Conservation (phyloP, 441 rosid species). For the Erodium texanum region DNA sequence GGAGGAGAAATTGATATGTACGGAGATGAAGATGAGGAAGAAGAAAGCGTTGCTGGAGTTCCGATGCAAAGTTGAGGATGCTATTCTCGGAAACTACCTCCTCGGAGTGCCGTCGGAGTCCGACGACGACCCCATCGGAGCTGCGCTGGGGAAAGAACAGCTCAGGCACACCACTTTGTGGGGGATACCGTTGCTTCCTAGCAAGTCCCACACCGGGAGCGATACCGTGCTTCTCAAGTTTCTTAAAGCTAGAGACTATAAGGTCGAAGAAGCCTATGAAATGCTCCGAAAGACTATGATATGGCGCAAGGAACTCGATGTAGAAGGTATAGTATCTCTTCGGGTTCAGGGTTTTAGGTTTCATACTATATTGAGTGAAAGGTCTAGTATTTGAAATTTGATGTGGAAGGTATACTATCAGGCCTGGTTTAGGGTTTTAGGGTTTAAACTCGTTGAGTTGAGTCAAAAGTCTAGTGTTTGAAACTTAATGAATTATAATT, state of each 20-base stretch:
- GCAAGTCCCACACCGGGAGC: background rate
- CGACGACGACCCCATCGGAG: background rate
- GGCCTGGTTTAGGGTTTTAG: no score
- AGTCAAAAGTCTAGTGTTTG: no score
- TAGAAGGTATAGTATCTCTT: background rate
- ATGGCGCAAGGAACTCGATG: background rate
- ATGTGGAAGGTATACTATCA: no score
- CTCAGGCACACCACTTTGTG: background rate
- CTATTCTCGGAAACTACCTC: background rate
- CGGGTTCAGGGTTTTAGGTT: no score
- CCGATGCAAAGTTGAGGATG: background rate
- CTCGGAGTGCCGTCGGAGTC: background rate
- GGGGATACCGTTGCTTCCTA: background rate
- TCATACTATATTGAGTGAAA: no score
- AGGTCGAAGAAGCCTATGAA: background rate
- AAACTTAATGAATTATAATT: no score
- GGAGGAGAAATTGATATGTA: background rate
- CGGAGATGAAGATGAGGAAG: background rate
- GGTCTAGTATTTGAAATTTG: no score
- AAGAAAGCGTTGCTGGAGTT: conserved; percentile 1
- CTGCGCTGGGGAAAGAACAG: background rate
- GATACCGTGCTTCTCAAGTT: background rate
- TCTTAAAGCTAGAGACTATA: background rate
- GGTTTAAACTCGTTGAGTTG: no score
- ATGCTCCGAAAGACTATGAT: background rate